Conservation (phyloP, 768 basidiomycete species). For the Naganishia onofrii region DNA sequence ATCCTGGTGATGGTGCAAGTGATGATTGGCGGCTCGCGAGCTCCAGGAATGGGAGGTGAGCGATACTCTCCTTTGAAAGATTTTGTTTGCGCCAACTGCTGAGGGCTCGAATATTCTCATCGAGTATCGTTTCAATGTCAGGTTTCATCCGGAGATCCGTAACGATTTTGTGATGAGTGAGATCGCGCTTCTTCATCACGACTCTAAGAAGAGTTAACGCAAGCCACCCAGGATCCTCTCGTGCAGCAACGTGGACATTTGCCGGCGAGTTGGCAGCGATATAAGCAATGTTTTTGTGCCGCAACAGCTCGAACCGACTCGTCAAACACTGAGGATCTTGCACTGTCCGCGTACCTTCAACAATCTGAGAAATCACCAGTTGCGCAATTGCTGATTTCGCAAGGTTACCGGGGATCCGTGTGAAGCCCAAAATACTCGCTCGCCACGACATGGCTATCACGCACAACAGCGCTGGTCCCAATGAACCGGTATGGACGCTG, state of each 20-base stretch:
- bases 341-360: background rate
- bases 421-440: background rate
- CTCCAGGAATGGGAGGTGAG: background rate
- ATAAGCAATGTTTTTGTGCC: constrained; percentile 1
- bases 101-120: background rate
- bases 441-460: constrained; percentile 12
- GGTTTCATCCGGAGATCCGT: background rate
- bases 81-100: constrained; percentile 19
- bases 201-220: constrained; percentile 64
- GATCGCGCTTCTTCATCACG: background rate
- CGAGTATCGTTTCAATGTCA: background rate
- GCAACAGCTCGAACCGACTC: constrained; percentile 12
- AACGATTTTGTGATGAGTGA: background rate
- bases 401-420: background rate
- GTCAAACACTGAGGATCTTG: constrained; percentile 18
- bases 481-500: background rate
- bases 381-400: background rate
- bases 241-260: background rate
- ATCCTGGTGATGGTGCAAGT: background rate
- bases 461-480: constrained; percentile 4
- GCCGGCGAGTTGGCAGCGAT: background rate
- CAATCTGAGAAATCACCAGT: constrained; percentile 4
- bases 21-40: background rate
- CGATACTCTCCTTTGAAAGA: background rate
- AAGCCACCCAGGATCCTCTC: constrained; percentile 29